Conservation (phyloP, 2,329 filamentous ascomycete genomes). For the Magnaporthiopsis poae region DNA sequence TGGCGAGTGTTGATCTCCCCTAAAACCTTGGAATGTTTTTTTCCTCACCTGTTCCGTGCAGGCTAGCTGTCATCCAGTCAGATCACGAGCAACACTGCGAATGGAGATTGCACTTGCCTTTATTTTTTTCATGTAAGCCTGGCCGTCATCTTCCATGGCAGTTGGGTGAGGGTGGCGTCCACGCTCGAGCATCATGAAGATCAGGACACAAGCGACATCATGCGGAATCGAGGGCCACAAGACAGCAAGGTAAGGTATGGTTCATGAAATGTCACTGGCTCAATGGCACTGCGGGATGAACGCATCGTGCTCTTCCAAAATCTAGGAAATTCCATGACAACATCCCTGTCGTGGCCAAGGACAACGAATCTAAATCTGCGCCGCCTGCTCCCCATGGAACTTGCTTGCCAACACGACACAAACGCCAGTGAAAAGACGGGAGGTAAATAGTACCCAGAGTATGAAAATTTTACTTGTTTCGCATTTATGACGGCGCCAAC, state of each 20-base stretch:
- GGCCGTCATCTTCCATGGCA: too few species aligned
- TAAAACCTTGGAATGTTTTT: too few species aligned
- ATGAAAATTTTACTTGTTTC: conserved; percentile 1
- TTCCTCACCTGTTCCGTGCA: too few species aligned
- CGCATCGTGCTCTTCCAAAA: neutral
- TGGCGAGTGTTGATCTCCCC: too few species aligned
- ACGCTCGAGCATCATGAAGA: too few species aligned
- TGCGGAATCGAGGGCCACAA: too few species aligned
- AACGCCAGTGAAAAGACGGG: neutral
- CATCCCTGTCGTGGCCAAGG: neutral
- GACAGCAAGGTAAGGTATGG: neutral
- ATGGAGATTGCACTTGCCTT: too few species aligned
- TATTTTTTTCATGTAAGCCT: too few species aligned
- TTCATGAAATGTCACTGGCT: neutral
- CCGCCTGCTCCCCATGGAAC: neutral
- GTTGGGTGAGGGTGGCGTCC: too few species aligned
- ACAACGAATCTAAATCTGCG: neutral
- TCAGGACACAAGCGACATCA: too few species aligned
- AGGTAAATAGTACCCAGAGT: neutral
- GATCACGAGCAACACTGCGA: too few species aligned
- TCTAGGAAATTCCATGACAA: neutral
- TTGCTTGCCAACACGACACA: neutral
- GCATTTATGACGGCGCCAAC: neutral
- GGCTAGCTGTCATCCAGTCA: too few species aligned
- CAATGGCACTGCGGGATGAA: neutral